Percentiles rank a stretch among this genome's conserved stretches.
Conservation (phyloP, 179 eudicot genomes). For the Sideroxylon spinosum region DNA sequence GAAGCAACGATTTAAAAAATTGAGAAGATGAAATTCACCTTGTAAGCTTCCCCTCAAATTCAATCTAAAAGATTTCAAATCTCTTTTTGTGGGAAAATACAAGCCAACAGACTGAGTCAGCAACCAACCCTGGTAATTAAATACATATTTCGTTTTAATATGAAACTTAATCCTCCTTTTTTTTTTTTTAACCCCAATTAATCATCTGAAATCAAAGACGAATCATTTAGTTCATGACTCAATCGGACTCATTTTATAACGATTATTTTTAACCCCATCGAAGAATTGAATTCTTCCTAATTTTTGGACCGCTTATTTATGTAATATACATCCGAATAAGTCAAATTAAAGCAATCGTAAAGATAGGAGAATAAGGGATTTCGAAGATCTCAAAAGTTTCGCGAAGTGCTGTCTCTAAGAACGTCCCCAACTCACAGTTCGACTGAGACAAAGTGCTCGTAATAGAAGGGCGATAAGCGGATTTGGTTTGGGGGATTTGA, state of each 20-base stretch:
- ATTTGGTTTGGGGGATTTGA: background rate
- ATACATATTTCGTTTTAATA: background rate
- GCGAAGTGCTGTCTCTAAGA: background rate
- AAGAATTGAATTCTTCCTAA: background rate
- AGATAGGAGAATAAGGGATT: background rate
- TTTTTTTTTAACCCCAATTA: too few relatives aligned
- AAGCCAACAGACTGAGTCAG: too few relatives aligned
- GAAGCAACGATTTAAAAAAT: too few relatives aligned
- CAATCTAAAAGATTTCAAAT: too few relatives aligned
- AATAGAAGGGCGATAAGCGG: background rate
- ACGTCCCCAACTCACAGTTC: background rate
- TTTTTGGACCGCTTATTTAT: background rate
- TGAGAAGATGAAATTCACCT: too few relatives aligned
- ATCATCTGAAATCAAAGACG: too few relatives aligned
- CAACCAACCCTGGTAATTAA: background rate
- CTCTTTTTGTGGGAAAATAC: too few relatives aligned
- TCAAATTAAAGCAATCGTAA: background rate
- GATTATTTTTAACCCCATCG: background rate
- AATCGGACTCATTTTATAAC: too few relatives aligned
- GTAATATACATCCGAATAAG: background rate
- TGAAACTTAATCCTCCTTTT: too few relatives aligned
- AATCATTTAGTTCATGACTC: too few relatives aligned
- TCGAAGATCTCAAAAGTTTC: background rate
- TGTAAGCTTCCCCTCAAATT: background rate
- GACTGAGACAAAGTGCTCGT: too few relatives aligned